Conservation (phyloP, 2,329 filamentous ascomycete genomes). For the Pseudomassariella vexata region DNA sequence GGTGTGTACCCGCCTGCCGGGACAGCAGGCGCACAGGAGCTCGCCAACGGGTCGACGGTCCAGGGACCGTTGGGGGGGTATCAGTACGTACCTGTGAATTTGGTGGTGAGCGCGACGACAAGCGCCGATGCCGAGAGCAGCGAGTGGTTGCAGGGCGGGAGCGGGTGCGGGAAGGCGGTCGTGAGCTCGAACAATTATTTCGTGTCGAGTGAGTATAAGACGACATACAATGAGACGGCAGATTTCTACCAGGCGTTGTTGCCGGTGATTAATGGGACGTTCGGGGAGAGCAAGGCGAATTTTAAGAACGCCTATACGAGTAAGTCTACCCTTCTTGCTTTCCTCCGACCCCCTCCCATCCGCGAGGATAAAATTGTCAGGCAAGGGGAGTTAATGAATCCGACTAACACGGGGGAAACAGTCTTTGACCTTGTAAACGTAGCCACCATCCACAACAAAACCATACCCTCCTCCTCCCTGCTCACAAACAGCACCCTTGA, state of each 20-base stretch:
- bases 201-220: conserved; percentile 37
- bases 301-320: conserved; percentile 59
- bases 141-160: conserved; percentile 54
- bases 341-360: conserved; percentile 2
- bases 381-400: too few species aligned
- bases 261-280: conserved; percentile 50
- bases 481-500: conserved; percentile 53
- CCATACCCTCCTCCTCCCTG: conserved; percentile 52
- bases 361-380: not conserved
- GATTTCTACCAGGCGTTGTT: conserved; percentile 53
- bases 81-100: conserved; percentile 73
- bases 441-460: conserved; percentile 52
- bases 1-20: conserved; percentile 78
- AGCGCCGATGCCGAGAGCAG: conserved; percentile 48
- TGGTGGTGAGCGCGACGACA: conserved; percentile 49
- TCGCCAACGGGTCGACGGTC: conserved; percentile 65
- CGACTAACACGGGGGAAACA: conserved; percentile 18
- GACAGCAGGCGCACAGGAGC: conserved; percentile 45
- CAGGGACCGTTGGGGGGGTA: conserved; percentile 70
- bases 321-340: conserved; percentile 28
- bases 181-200: conserved; percentile 52
- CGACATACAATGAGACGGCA: conserved; percentile 42
- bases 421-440: conserved; percentile 58
- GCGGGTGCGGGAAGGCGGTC: conserved; percentile 49
- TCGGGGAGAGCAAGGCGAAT: conserved; percentile 34